Evolutionary conservation across 768 basidiomycete species (phyloP).

Genomic region (Pulveroboletus ravenelii): DNA sequence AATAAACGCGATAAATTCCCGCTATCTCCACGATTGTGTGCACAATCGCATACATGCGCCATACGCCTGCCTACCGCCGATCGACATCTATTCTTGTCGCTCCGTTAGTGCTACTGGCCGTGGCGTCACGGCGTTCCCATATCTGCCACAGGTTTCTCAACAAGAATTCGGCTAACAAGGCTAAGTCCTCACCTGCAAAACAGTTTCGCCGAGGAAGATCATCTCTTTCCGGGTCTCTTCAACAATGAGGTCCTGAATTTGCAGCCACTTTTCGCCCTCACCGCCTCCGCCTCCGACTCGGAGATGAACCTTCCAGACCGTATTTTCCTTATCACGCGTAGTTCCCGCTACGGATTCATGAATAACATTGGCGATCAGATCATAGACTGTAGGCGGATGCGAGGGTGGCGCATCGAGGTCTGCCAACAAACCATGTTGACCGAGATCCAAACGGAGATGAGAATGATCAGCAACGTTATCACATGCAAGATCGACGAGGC

Average conservation of each 20-base stretch:
- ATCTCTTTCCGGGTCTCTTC: slow-evolving; percentile 96
- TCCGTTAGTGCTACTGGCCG: slow-evolving; percentile 12
- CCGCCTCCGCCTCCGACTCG: slow-evolving; percentile 70
- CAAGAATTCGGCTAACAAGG: neutral
- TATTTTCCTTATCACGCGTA: slow-evolving; percentile 85
- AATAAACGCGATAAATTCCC: slow-evolving; percentile 21
- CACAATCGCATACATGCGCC: slow-evolving; percentile 1
- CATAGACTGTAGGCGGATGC: slow-evolving; percentile 70
- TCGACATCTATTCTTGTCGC: slow-evolving; percentile 31
- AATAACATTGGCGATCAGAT: slow-evolving; percentile 92
- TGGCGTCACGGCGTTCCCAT: slow-evolving; percentile 52
- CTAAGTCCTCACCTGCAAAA: slow-evolving; percentile 66
- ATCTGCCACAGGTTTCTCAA: slow-evolving; percentile 39
- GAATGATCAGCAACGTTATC: slow-evolving; percentile 17
- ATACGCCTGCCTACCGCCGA: slow-evolving; percentile 15
- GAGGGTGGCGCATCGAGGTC: slow-evolving; percentile 71
- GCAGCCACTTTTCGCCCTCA: slow-evolving; percentile 90
- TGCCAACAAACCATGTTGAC: slow-evolving; percentile 31
- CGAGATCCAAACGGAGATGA: slow-evolving; percentile 24
- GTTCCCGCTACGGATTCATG: slow-evolving; percentile 96
- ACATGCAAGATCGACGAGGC: slow-evolving; percentile 33
- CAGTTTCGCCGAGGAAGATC: slow-evolving; percentile 97
- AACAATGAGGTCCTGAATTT: slow-evolving; percentile 94
- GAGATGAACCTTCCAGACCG: slow-evolving; percentile 90
- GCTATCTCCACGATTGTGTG: slow-evolving; percentile 27